A percentile compares a stretch with the other conserved stretches of the same genome.
Conservation (phyloP, 495 filamentous ascomycete species). For the Neurospora hispaniola region DNA sequence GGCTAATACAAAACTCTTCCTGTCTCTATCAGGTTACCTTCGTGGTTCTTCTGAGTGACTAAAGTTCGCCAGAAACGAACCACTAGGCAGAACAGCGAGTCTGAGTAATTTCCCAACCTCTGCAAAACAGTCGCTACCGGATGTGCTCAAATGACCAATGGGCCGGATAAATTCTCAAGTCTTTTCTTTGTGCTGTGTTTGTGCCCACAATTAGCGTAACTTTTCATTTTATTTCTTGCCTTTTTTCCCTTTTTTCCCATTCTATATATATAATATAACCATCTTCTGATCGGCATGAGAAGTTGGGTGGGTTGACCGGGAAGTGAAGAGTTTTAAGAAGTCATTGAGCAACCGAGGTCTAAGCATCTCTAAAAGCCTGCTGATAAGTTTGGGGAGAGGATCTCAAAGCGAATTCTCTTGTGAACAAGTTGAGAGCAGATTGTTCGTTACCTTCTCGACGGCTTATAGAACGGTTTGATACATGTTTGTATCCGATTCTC, state of each 20-base stretch:
- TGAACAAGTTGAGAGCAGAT: background rate
- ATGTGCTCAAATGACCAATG: background rate
- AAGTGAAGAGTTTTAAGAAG: background rate
- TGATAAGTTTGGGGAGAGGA: background rate
- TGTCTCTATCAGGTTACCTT: too few species aligned
- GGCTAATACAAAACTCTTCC: too few species aligned
- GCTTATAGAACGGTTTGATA: background rate
- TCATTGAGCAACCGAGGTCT: background rate
- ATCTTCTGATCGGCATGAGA: background rate
- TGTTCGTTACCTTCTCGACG: background rate
- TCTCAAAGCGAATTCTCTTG: background rate
- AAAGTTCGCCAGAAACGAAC: background rate
- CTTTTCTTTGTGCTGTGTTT: background rate
- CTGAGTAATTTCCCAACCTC: background rate
- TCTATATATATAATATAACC: background rate
- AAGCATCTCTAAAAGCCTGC: background rate
- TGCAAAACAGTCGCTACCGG: background rate
- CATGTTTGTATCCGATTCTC: background rate
- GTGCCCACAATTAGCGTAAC: background rate
- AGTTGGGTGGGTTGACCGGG: background rate
- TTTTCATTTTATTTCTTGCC: too few species aligned
- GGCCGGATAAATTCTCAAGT: background rate
- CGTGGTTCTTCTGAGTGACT: too few species aligned
- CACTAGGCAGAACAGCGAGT: background rate
- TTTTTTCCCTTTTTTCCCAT: too few species aligned